Evolutionary conservation across 1,284 basidiomycete species (phyloP).

Genomic region (Ceratobasidium sp.): DNA sequence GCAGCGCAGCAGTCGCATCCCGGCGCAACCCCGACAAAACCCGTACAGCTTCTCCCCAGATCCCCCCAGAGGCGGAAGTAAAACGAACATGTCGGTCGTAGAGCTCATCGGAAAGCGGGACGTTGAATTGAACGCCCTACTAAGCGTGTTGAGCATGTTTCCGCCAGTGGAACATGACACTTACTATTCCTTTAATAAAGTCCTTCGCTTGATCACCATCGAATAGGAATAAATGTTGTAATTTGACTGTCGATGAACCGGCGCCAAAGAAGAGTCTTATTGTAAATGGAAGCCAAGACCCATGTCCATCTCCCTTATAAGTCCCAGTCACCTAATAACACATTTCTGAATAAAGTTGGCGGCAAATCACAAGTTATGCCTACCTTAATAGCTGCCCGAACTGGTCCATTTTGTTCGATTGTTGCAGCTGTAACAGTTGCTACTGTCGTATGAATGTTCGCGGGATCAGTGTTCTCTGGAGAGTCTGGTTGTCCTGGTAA

Average conservation of each 20-base stretch:
- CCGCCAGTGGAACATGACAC: constrained; percentile 31
- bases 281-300: constrained; percentile 60
- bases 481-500: constrained; percentile 56
- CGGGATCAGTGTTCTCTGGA: constrained; percentile 50
- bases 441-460: constrained; percentile 50
- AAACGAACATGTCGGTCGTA: constrained; percentile 62
- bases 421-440: constrained; percentile 57
- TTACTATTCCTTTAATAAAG: constrained; percentile 62
- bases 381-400: constrained; percentile 62
- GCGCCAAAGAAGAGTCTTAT: constrained; percentile 61
- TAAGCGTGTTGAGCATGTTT: background rate
- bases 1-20: constrained; percentile 61
- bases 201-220: constrained; percentile 62
- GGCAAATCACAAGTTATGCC: background rate
- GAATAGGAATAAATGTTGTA: constrained; percentile 62
- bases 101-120: constrained; percentile 59
- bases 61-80: constrained; percentile 57
- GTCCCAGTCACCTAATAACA: constrained; percentile 59
- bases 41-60: constrained; percentile 61
- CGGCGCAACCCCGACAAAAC: constrained; percentile 61
- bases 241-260: constrained; percentile 57
- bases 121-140: constrained; percentile 59
- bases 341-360: constrained; percentile 3
- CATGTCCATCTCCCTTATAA: constrained; percentile 59
- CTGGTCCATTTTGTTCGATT: constrained; percentile 61